These are phyloP conservation scores for Candida orba DNA, from an alignment of 805 yeast species.

Conservation along the genomic window DNA sequence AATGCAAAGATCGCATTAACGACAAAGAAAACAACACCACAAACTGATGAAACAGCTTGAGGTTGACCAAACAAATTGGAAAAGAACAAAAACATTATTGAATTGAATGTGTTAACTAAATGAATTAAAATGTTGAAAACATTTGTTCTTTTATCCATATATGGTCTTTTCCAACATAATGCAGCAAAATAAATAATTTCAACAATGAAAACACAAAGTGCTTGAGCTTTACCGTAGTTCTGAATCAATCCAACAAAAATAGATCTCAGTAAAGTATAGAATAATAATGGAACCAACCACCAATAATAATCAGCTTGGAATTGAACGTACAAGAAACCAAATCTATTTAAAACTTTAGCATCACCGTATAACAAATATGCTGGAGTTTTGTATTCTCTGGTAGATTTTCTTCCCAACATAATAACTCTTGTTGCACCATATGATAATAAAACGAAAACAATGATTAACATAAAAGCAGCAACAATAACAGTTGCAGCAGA, in stretches of 20 bases:
- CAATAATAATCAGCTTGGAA: conserved; percentile 82
- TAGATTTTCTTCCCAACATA: conserved; percentile 65
- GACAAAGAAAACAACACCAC: conserved; percentile 85
- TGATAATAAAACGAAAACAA: conserved; percentile 49
- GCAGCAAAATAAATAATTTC: conserved; percentile 65
- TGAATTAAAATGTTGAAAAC: conserved; percentile 86
- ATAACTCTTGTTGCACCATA: conserved; percentile 75
- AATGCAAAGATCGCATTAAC: conserved; percentile 86
- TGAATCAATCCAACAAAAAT: conserved; percentile 86
- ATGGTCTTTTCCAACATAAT: conserved; percentile 73
- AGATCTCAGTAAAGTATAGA: conserved; percentile 65
- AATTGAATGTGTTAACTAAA: conserved; percentile 70
- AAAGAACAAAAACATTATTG: conserved; percentile 84
- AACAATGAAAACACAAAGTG: conserved; percentile 65
- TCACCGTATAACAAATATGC: conserved; percentile 90
- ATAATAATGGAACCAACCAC: conserved; percentile 62
- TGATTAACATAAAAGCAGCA: conserved; percentile 62
- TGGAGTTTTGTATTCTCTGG: conserved; percentile 73
- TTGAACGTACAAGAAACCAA: conserved; percentile 90
- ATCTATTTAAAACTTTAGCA: conserved; percentile 67
- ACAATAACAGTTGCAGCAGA: conserved; percentile 77
- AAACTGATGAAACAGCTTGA: conserved; percentile 80
- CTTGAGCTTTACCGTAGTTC: conserved; percentile 70
- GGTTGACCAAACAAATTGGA: conserved; percentile 80
- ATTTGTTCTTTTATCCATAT: conserved; percentile 90